These are phyloP conservation scores for Aspergillus quadrilineatus DNA, from an alignment of 2,329 filamentous ascomycete species.

Conservation along the genomic window DNA sequence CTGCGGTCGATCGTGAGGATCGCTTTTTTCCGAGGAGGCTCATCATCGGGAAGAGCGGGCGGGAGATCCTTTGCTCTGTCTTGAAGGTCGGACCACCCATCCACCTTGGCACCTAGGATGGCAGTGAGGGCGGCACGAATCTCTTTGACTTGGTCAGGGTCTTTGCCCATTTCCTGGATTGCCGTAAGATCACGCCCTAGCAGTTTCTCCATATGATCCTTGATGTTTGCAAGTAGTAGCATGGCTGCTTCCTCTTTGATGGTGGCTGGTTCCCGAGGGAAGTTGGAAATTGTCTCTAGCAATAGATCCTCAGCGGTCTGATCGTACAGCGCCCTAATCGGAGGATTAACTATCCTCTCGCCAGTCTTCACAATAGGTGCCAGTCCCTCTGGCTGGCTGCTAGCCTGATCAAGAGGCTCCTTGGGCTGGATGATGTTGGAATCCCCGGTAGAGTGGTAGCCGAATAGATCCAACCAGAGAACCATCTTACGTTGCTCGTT, in stretches of 20 bases:
- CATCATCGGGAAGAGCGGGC: conserved; percentile 36
- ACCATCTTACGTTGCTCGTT: conserved; percentile 66
- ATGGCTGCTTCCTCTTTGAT: conserved; percentile 50
- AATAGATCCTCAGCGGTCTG: conserved; percentile 46
- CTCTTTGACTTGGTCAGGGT: conserved; percentile 46
- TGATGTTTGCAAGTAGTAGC: conserved; percentile 49
- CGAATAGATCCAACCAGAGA: conserved; percentile 65
- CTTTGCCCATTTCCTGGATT: conserved; percentile 48
- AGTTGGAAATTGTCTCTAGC: conserved; percentile 46
- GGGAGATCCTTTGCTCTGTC: conserved; percentile 39
- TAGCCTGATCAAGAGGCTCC: conserved; percentile 41
- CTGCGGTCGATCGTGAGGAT: conserved; percentile 45
- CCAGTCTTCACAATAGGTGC: conserved; percentile 45
- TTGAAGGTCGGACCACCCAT: conserved; percentile 46
- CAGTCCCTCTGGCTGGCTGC: conserved; percentile 37
- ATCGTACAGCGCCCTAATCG: conserved; percentile 43
- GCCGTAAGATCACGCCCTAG: conserved; percentile 44
- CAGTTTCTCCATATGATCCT: conserved; percentile 50
- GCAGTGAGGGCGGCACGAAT: conserved; percentile 45
- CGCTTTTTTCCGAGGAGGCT: conserved; percentile 40
- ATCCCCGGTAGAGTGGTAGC: conserved; percentile 52
- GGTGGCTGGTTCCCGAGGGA: conserved; percentile 43
- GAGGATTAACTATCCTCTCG: conserved; percentile 43
- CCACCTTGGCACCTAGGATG: conserved; percentile 46
- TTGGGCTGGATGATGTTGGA: conserved; percentile 46